These are phyloP conservation scores for Vigna unguiculata DNA, from an alignment of 306 rosid genomes.

Conservation along the genomic window DNA sequence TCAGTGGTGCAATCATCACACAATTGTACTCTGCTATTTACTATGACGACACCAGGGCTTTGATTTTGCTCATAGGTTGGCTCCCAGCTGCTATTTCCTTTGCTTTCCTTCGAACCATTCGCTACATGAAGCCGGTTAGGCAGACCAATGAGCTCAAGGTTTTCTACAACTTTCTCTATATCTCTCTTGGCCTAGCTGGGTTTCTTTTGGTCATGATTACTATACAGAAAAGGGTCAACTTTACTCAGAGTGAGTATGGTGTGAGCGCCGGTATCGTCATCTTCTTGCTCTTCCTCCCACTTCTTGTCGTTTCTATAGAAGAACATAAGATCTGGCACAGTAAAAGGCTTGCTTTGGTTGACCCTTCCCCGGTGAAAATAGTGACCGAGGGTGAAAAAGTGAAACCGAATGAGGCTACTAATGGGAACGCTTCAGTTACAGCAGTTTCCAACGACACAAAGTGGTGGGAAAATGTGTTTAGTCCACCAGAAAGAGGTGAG, in stretches of 20 bases:
- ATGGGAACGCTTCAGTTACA: background rate
- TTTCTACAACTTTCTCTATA: slow-evolving; percentile 67
- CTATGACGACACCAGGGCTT: slow-evolving; percentile 55
- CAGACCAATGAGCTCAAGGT: slow-evolving; percentile 58
- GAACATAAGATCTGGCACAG: slow-evolving; percentile 51
- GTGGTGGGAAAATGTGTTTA: slow-evolving; percentile 58
- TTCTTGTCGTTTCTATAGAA: slow-evolving; percentile 56
- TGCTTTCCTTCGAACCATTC: slow-evolving; percentile 55
- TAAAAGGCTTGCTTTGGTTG: slow-evolving; percentile 35
- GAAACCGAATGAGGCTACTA: background rate
- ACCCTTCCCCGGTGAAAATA: slow-evolving; percentile 43
- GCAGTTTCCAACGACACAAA: background rate
- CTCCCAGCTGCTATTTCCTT: slow-evolving; percentile 72
- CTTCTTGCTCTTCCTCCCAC: slow-evolving; percentile 65
- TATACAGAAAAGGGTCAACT: slow-evolving; percentile 47
- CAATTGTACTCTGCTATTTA: slow-evolving; percentile 25
- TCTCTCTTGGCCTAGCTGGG: slow-evolving; percentile 72
- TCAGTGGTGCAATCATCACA: slow-evolving; percentile 6
- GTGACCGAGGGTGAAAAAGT: slow-evolving; percentile 33
- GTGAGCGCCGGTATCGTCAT: slow-evolving; percentile 52
- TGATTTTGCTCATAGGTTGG: slow-evolving; percentile 74
- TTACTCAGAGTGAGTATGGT: slow-evolving; percentile 53
- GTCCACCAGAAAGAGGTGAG: slow-evolving; percentile 68
- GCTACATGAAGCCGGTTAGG: slow-evolving; percentile 52
- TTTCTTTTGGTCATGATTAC: slow-evolving; percentile 65